Percentiles rank a stretch among this genome's conserved stretches.
phyloP scores from a whole-genome alignment of 2,329 filamentous ascomycete species.

The Cercospora citrullina region DNA sequence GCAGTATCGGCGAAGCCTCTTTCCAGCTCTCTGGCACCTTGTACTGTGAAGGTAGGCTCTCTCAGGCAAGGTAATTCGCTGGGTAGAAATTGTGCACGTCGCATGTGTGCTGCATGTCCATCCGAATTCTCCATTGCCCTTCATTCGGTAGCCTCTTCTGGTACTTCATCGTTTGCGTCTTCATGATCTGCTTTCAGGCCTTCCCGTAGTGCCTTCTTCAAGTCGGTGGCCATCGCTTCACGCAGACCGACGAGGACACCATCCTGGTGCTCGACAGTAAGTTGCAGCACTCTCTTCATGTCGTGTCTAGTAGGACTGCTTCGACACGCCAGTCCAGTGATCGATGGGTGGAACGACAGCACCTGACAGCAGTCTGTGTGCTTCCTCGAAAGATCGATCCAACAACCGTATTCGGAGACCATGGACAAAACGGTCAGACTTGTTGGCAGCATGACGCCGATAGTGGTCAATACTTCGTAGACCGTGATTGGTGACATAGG shows the following conservation, averaged over 20 bases:
- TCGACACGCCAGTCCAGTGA: neutral
- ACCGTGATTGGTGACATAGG: neutral
- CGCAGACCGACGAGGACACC: neutral
- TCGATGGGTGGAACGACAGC: neutral
- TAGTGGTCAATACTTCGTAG: neutral
- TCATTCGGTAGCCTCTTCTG: neutral
- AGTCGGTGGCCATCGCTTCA: neutral
- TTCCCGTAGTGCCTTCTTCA: neutral
- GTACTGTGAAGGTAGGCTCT: too few relatives aligned
- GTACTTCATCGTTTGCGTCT: neutral
- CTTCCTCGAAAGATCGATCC: neutral
- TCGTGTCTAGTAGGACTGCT: neutral
- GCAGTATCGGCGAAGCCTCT: too few relatives aligned
- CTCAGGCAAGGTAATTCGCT: too few relatives aligned
- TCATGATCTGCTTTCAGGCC: neutral
- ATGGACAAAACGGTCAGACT: neutral
- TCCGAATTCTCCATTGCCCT: neutral
- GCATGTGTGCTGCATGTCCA: neutral
- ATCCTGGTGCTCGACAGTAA: neutral
- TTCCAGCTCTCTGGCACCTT: too few relatives aligned
- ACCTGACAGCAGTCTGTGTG: neutral
- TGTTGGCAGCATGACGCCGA: neutral
- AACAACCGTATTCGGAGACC: neutral
- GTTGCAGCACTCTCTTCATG: neutral
- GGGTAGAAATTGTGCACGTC: too few relatives aligned